phyloP scores from a whole-genome alignment of 306 rosid genomes.

The Chamaecrista fasciculata region DNA sequence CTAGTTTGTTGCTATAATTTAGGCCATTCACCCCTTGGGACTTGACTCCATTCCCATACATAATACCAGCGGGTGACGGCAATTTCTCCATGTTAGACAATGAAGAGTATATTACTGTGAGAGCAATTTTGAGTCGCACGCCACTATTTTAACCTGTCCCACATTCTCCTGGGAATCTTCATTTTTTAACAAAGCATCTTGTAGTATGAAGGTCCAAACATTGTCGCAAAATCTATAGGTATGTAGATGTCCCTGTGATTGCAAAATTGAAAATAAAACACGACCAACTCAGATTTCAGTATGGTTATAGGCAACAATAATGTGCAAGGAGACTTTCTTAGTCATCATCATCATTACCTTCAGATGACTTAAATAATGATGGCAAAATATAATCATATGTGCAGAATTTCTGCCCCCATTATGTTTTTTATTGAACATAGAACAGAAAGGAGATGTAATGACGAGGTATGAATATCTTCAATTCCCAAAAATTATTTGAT shows the following conservation, averaged over 20 bases:
- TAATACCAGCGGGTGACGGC: constrained; percentile 24
- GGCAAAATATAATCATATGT: background rate
- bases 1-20: constrained; percentile 36
- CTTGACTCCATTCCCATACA: constrained; percentile 32
- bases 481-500: background rate
- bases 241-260: constrained; percentile 88
- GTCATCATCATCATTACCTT: background rate
- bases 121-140: constrained; percentile 94
- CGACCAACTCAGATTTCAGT: background rate
- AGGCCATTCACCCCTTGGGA: constrained; percentile 23
- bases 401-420: background rate
- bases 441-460: background rate
- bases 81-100: constrained; percentile 16
- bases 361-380: background rate
- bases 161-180: constrained; percentile 70
- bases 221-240: constrained; percentile 96
- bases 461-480: background rate
- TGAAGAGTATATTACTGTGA: constrained; percentile 48
- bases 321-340: background rate
- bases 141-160: constrained; percentile 81
- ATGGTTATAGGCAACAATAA: background rate
- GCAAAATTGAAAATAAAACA: background rate
- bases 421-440: background rate
- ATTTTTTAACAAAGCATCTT: constrained; percentile 58
- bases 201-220: constrained; percentile 95